A percentile compares a stretch with the other conserved stretches of the same genome.
Evolutionary conservation across 228 moss, liverwort and hornwort genomes (phyloP).

Genomic region (Sphagnum fallax): DNA sequence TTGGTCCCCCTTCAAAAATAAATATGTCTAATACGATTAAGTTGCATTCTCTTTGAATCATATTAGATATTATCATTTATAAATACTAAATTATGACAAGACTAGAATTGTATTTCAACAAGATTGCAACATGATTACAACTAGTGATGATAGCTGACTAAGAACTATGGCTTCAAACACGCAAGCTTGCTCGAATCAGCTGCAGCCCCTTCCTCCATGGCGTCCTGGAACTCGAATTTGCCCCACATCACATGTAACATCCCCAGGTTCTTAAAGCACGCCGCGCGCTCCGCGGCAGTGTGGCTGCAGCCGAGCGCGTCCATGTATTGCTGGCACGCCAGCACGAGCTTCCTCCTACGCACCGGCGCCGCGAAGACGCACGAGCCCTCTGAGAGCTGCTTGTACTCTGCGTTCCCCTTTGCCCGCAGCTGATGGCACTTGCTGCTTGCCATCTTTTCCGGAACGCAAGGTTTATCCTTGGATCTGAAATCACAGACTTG

Average conservation of each 20-base stretch:
- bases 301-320: constrained; percentile 3
- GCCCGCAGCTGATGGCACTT: background rate
- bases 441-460: no score
- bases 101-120: no score
- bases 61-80: no score
- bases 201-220: background rate
- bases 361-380: background rate
- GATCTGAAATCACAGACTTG: no score
- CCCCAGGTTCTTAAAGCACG: constrained; percentile 9
- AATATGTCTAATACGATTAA: no score
- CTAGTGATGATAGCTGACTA: no score
- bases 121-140: no score
- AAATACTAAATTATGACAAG: no score
- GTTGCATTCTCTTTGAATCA: no score
- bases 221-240: background rate
- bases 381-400: background rate
- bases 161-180: background rate
- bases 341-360: constrained; percentile 2
- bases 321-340: constrained; percentile 5
- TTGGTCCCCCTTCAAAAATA: no score
- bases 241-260: constrained; percentile 4
- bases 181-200: background rate
- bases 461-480: no score
- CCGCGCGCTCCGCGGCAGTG: background rate
- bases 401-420: background rate